Percentiles rank a stretch among this genome's conserved stretches.
Evolutionary conservation across 176 grass and related monocot species (phyloP).

Genomic region (Tillandsia leiboldiana): DNA sequence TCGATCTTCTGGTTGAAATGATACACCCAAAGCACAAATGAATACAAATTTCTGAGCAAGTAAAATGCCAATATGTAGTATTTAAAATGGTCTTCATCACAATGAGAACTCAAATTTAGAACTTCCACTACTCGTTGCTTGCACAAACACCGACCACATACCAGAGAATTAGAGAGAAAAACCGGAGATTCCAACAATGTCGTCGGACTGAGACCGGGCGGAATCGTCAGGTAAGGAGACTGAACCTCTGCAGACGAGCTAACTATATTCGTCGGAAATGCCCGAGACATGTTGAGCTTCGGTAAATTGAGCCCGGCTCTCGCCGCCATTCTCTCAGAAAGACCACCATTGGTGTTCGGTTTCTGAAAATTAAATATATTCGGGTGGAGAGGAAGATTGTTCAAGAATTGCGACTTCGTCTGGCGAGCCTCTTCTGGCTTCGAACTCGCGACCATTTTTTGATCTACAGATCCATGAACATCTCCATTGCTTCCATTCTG

Average conservation of each 20-base stretch:
- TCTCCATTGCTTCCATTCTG: constrained; percentile 30
- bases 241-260: constrained; percentile 21
- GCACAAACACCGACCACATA: constrained; percentile 15
- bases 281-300: constrained; percentile 31
- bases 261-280: constrained; percentile 1
- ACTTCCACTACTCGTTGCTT: too few species aligned
- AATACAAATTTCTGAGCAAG: constrained; percentile 3
- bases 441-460: constrained; percentile 13
- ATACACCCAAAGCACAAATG: neutral
- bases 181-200: constrained; percentile 55
- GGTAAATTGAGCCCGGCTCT: constrained; percentile 37
- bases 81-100: too few species aligned
- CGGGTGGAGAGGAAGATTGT: constrained; percentile 30
- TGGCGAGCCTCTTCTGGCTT: constrained; percentile 31
- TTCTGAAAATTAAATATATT: constrained; percentile 32
- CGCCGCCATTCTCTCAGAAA: constrained; percentile 68
- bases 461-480: constrained; percentile 25
- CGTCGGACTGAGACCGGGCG: constrained; percentile 58
- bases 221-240: constrained; percentile 68
- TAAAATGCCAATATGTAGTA: too few species aligned
- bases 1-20: neutral
- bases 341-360: constrained; percentile 38
- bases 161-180: constrained; percentile 68
- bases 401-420: constrained; percentile 18
- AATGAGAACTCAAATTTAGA: constrained; percentile 11